A percentile compares a stretch with the other conserved stretches of the same genome.
These are phyloP conservation scores for Ogataea degrootiae DNA, from an alignment of 805 yeast species.

Conservation along the genomic window DNA sequence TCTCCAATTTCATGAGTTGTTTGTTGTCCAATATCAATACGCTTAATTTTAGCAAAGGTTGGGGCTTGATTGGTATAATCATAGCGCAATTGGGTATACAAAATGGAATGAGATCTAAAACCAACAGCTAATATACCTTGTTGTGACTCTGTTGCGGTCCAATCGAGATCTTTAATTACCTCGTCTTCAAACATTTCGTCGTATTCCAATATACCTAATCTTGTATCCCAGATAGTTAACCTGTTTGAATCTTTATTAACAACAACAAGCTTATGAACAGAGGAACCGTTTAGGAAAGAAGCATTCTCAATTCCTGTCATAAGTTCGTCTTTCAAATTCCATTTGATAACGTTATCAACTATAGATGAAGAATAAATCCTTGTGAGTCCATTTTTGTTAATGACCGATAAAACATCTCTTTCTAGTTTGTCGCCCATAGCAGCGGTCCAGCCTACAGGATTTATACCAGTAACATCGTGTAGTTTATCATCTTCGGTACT, in stretches of 20 bases:
- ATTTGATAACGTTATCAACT: constrained; percentile 32
- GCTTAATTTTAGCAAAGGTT: constrained; percentile 70
- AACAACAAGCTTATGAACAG: constrained; percentile 70
- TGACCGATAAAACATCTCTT: constrained; percentile 52
- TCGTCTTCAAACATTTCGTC: constrained; percentile 36
- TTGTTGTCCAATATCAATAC: constrained; percentile 61
- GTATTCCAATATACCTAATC: constrained; percentile 62
- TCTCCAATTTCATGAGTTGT: constrained; percentile 86
- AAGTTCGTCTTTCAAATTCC: constrained; percentile 49
- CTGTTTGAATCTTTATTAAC: constrained; percentile 48
- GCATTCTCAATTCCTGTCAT: constrained; percentile 53
- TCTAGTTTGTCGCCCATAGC: constrained; percentile 23
- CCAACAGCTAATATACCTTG: constrained; percentile 81
- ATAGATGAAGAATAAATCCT: constrained; percentile 41
- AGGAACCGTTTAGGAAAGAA: constrained; percentile 62
- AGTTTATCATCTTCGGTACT: constrained; percentile 20
- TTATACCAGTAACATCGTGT: constrained; percentile 43
- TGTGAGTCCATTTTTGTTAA: constrained; percentile 48
- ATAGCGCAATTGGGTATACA: constrained; percentile 79
- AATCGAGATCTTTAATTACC: constrained; percentile 68
- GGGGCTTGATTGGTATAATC: constrained; percentile 83
- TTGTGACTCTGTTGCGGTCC: constrained; percentile 68
- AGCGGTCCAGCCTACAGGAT: constrained; percentile 57
- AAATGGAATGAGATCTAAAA: constrained; percentile 53
- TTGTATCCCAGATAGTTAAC: constrained; percentile 77